phyloP scores from a whole-genome alignment of 2,329 filamentous ascomycete species.

The Ophiognomonia clavigignenti-juglandacearum region DNA sequence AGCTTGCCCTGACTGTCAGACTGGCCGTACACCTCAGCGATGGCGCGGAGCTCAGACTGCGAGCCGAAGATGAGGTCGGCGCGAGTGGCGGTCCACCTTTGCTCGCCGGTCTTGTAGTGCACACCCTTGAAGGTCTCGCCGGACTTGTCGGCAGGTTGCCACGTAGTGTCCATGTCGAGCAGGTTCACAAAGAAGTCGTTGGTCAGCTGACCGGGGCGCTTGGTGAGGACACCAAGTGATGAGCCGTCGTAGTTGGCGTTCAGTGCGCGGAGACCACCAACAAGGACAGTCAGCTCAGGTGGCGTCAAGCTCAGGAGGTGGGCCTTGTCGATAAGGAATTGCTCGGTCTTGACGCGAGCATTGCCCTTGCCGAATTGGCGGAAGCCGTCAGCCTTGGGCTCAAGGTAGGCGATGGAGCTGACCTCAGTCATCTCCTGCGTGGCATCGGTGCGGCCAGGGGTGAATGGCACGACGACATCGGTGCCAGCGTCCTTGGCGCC shows the following conservation, averaged over 20 bases:
- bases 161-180: conserved; percentile 57
- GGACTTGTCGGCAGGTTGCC: conserved; percentile 49
- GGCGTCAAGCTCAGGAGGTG: conserved; percentile 62
- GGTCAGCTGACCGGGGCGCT: conserved; percentile 58
- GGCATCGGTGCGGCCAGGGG: conserved; percentile 64
- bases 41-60: conserved; percentile 66
- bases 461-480: conserved; percentile 59
- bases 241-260: conserved; percentile 66
- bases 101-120: conserved; percentile 62
- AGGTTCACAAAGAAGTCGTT: conserved; percentile 77
- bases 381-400: conserved; percentile 66
- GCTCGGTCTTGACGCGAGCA: conserved; percentile 55
- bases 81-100: conserved; percentile 68
- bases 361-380: conserved; percentile 65
- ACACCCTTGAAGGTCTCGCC: conserved; percentile 57
- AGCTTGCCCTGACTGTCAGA: conserved; percentile 59
- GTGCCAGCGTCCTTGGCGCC: conserved; percentile 37
- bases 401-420: conserved; percentile 55
- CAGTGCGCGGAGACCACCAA: conserved; percentile 64
- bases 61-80: conserved; percentile 67
- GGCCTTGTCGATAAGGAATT: conserved; percentile 64
- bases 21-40: conserved; percentile 65
- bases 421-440: conserved; percentile 64
- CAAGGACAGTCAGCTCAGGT: conserved; percentile 61
- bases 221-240: conserved; percentile 59